Evolutionary conservation across 257 asterid genomes (phyloP).

Genomic region (Penstemon davidsonii): DNA sequence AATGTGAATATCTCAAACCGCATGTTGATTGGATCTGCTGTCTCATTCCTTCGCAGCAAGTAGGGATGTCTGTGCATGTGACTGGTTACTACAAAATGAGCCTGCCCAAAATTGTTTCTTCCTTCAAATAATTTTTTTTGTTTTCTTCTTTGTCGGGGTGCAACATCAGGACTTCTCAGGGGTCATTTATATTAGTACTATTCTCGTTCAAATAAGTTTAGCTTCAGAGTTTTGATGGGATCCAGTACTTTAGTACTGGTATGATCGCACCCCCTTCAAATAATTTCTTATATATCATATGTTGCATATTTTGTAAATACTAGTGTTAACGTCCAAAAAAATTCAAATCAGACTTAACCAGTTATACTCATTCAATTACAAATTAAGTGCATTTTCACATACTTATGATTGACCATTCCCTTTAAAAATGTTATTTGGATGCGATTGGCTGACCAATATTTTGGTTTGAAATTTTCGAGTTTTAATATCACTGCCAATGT

Average conservation of each 20-base stretch:
- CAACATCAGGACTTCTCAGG: not conserved
- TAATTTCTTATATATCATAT: not conserved
- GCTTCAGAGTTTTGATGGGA: not conserved
- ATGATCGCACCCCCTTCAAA: not conserved
- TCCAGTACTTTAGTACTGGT: not conserved
- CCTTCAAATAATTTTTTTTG: not conserved
- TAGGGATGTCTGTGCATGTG: slow-evolving; percentile 30
- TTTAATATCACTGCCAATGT: too few species aligned
- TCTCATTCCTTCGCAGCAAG: slow-evolving; percentile 37
- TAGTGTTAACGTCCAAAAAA: too few species aligned
- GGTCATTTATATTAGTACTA: not conserved
- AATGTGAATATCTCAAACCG: slow-evolving; percentile 25
- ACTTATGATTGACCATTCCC: too few species aligned
- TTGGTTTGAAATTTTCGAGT: too few species aligned
- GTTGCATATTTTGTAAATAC: too few species aligned
- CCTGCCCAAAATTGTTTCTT: slow-evolving; percentile 11
- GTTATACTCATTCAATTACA: too few species aligned
- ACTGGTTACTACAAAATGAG: slow-evolving; percentile 10
- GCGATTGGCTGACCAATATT: too few species aligned
- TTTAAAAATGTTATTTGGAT: too few species aligned
- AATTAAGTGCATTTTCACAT: too few species aligned
- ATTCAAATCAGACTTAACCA: too few species aligned
- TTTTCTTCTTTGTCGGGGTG: not conserved
- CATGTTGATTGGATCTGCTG: slow-evolving; percentile 34
- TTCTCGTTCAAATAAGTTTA: not conserved